phyloP scores from a whole-genome alignment of 345 rosid genomes.

The Psidium guajava region DNA sequence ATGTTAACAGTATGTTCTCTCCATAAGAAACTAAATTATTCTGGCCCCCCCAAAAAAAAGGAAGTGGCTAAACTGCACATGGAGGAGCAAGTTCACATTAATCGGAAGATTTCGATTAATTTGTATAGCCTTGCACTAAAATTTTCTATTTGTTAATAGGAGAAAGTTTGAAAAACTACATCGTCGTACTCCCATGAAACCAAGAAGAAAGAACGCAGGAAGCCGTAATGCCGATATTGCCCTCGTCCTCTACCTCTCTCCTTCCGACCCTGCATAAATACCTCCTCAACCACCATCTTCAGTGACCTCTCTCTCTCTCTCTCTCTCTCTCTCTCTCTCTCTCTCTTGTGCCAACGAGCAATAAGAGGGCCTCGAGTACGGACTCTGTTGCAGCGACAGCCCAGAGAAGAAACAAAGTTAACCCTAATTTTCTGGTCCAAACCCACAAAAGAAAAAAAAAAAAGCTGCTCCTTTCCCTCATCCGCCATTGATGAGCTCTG shows the following conservation, averaged over 20 bases:
- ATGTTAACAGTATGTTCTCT: background rate
- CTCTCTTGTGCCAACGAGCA: background rate
- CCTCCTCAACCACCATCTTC: constrained; percentile 17
- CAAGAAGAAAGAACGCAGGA: background rate
- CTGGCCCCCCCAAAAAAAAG: too few species aligned
- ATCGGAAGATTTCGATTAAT: background rate
- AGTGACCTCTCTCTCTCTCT: background rate
- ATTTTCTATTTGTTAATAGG: background rate
- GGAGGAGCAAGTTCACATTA: background rate
- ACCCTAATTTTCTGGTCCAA: background rate
- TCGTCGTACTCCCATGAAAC: background rate
- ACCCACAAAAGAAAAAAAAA: background rate
- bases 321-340: background rate
- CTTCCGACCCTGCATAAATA: constrained; percentile 25
- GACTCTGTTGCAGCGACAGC: background rate
- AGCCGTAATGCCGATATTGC: background rate
- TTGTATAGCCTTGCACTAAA: background rate
- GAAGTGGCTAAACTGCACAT: too few species aligned
- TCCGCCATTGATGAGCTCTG: background rate
- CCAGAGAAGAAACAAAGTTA: background rate
- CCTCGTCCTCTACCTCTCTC: background rate
- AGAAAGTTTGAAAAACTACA: background rate
- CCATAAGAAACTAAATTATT: background rate
- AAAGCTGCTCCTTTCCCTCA: background rate
- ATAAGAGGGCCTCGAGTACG: background rate